Evolutionary conservation across 768 basidiomycete genomes (phyloP).

Genomic region (Lepiota subincarnata): DNA sequence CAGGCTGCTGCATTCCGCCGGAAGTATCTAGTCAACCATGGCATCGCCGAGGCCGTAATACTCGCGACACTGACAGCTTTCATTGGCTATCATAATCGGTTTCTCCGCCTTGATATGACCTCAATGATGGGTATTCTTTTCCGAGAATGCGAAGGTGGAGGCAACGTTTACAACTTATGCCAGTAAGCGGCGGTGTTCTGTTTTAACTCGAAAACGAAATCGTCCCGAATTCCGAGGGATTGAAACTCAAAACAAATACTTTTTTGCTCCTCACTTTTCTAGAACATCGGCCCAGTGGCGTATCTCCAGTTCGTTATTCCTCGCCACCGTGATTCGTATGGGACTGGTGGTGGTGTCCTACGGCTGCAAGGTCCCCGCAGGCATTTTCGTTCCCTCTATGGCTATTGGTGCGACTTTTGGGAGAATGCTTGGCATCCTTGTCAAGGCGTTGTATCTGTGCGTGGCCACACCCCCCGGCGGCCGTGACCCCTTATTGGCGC

Average conservation of each 20-base stretch:
- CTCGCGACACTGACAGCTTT: conserved; percentile 88
- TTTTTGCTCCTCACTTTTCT: conserved; percentile 1
- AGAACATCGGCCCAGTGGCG: conserved; percentile 91
- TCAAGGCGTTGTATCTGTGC: conserved; percentile 88
- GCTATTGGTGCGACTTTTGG: conserved; percentile 97
- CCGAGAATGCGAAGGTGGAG: conserved; percentile 92
- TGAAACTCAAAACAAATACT: background rate
- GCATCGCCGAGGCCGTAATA: conserved; percentile 82
- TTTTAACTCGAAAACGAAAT: background rate
- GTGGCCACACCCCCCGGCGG: too few relatives aligned
- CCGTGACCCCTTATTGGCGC: background rate
- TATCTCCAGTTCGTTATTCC: conserved; percentile 86
- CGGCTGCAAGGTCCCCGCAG: conserved; percentile 94
- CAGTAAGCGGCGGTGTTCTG: conserved; percentile 62
- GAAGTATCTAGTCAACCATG: conserved; percentile 81
- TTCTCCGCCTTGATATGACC: conserved; percentile 96
- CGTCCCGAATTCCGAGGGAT: background rate
- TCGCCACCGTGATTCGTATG: conserved; percentile 87
- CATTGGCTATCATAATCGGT: conserved; percentile 91
- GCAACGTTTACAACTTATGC: conserved; percentile 84
- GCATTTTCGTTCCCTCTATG: conserved; percentile 99
- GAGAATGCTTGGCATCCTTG: conserved; percentile 93
- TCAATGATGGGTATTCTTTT: conserved; percentile 94
- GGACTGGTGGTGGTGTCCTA: conserved; percentile 89
- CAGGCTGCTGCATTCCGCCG: conserved; percentile 93